phyloP scores from a whole-genome alignment of 129 eudicot genomes.

The Pittosporum tobira region DNA sequence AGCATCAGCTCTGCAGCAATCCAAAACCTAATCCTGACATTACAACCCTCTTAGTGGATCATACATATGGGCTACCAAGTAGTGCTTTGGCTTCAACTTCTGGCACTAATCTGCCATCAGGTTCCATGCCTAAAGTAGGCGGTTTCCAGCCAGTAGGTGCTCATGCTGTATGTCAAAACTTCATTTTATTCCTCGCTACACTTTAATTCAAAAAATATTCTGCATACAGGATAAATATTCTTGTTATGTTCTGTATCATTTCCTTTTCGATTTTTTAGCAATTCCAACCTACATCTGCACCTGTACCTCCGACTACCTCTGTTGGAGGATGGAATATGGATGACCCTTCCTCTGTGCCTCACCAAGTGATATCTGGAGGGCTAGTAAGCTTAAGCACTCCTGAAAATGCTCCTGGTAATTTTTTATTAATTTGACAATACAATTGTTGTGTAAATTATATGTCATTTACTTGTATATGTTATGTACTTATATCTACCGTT shows the following conservation, averaged over 20 bases:
- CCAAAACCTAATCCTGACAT: conserved; percentile 5
- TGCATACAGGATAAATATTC: too few species aligned
- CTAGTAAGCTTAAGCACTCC: too few species aligned
- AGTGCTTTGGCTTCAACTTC: conserved; percentile 33
- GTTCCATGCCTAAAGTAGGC: conserved; percentile 36
- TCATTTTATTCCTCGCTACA: background rate
- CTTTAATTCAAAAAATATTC: too few species aligned
- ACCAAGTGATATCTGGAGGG: too few species aligned
- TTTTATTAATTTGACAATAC: too few species aligned
- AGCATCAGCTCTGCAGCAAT: conserved; percentile 13
- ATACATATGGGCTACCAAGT: conserved; percentile 16
- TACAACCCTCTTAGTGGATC: conserved; percentile 5
- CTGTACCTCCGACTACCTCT: conserved; percentile 15
- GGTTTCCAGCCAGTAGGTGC: conserved; percentile 45
- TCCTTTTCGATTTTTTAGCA: conserved; percentile 23
- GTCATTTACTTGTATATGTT: too few species aligned
- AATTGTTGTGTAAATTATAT: too few species aligned
- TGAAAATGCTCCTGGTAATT: too few species aligned
- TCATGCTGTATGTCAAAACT: conserved; percentile 21
- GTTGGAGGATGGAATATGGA: too few species aligned
- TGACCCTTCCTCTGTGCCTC: too few species aligned
- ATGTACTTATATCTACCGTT: too few species aligned
- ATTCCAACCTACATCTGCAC: conserved; percentile 27
- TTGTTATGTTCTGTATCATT: too few species aligned
- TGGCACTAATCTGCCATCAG: conserved; percentile 27